These are phyloP conservation scores for Diaporthe sp. DNA, from an alignment of 2,329 filamentous ascomycete genomes.

Conservation along the genomic window DNA sequence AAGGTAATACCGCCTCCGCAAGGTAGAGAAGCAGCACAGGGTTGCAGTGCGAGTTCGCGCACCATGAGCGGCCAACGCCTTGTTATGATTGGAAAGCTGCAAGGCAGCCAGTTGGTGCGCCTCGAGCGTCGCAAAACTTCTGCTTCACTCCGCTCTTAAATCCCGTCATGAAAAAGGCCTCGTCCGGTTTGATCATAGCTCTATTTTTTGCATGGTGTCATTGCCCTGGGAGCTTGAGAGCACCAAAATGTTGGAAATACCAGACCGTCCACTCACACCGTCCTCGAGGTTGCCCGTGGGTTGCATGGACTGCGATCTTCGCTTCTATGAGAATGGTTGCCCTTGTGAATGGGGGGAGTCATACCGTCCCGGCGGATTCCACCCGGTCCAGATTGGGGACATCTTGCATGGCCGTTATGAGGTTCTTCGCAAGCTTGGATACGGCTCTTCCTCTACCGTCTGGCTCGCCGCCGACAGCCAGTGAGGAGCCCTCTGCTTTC, in stretches of 20 bases:
- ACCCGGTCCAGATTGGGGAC: constrained; percentile 54
- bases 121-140: neutral
- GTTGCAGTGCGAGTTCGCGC: too few species aligned
- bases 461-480: constrained; percentile 47
- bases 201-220: neutral
- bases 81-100: neutral
- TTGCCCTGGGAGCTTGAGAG: neutral
- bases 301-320: neutral
- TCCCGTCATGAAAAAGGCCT: neutral
- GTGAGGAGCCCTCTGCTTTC: neutral
- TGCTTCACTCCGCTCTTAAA: neutral
- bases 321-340: constrained; percentile 10
- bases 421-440: constrained; percentile 54
- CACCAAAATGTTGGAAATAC: neutral
- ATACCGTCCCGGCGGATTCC: constrained; percentile 50
- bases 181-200: neutral
- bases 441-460: constrained; percentile 53
- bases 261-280: constrained; percentile 1
- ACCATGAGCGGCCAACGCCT: neutral
- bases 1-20: too few species aligned
- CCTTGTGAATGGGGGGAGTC: constrained; percentile 28
- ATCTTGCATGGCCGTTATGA: constrained; percentile 51
- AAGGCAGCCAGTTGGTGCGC: neutral
- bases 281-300: neutral
- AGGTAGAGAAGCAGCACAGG: too few species aligned